Evolutionary conservation across 495 filamentous ascomycete genomes (phyloP), one percentile per base, ranked within the genome.

Genomic region (Lentithecium fluviatile): DNA sequence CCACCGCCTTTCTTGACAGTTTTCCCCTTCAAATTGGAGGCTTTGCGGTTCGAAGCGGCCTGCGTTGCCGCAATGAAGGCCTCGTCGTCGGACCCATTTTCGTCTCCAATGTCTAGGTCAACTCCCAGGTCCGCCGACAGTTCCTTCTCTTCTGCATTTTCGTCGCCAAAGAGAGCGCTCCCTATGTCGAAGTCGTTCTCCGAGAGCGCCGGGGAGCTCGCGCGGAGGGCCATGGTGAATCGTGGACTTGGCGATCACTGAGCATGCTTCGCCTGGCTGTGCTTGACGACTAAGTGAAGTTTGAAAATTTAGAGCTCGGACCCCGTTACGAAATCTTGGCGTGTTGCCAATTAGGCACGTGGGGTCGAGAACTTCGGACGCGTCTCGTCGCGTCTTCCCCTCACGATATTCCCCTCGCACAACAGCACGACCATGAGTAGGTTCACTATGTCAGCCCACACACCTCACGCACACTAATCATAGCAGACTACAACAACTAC

Each of bases 141-240:
- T 20, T 46, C 60, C 24, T 50, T 34, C 37, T 50, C 52, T 15
- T 6, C 20, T 11, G 34, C 25, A 21, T 78, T 75, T 32, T 78
- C 79, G 67, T 78, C 72, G 51, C 84, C 76, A 69, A 94, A 89
- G n/a, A 97, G 78, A 6, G 87, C 85, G 45, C 78, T 84, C 6
- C 88, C 85, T 54, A 98, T 96, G 65, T 98, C 94, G 70, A 94
- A 85, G 66, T 95, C 94, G 65, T 86, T 89, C 76, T 97, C 93
- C 49, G 94, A 97, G 60, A 78, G 75, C 17, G 88, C 83, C 52
- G 92, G 93, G 46, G 94, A 97, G n/a, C 79, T 79, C 57, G 80
- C 84, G 68, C 89, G 84, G 64, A 69, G 74, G 75, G 77, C 76
- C 82, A 84, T 85, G 38, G 26, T 47, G 15, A 45, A 48, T 67